Percentiles rank a stretch among this genome's conserved stretches.
phyloP scores from a whole-genome alignment of 1,139 yeast genomes.

The Insectozyma bohioensis region DNA sequence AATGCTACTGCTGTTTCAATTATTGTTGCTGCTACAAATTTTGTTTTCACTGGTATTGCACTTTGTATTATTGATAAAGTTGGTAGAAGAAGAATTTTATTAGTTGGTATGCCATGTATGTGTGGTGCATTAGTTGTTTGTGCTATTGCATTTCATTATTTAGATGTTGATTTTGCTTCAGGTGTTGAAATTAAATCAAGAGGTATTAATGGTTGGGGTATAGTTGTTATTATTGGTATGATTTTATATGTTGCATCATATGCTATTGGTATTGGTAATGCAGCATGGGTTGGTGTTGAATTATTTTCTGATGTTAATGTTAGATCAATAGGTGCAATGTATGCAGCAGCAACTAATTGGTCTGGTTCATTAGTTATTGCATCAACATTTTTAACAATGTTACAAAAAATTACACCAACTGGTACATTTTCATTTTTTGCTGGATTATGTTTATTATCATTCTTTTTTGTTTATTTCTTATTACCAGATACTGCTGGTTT shows the following conservation, averaged over 20 bases:
- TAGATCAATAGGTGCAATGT: constrained; percentile 87
- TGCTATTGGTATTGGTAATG: constrained; percentile 93
- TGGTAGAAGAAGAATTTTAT: constrained; percentile 80
- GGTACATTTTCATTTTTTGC: constrained; percentile 94
- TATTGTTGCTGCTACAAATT: constrained; percentile 89
- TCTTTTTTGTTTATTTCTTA: constrained; percentile 72
- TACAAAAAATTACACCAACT: constrained; percentile 87
- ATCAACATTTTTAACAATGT: constrained; percentile 90
- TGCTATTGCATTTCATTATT: constrained; percentile 86
- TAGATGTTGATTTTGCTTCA: constrained; percentile 57
- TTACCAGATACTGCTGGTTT: constrained; percentile 92
- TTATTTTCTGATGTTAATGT: constrained; percentile 85
- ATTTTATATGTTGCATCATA: constrained; percentile 84
- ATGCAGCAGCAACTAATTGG: constrained; percentile 96
- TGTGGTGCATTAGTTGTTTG: constrained; percentile 69
- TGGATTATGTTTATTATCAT: constrained; percentile 69
- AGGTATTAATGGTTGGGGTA: constrained; percentile 80
- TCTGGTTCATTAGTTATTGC: constrained; percentile 90
- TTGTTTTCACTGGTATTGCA: constrained; percentile 79
- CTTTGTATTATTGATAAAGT: constrained; percentile 79
- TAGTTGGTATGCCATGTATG: constrained; percentile 81
- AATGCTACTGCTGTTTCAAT: constrained; percentile 92
- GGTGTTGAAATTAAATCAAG: constrained; percentile 43
- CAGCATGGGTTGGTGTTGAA: constrained; percentile 98
- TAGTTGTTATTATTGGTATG: constrained; percentile 80